Evolutionary conservation across 768 basidiomycete species (phyloP), one percentile per base, ranked within the genome.

Genomic region (Suillus ampliporus): DNA sequence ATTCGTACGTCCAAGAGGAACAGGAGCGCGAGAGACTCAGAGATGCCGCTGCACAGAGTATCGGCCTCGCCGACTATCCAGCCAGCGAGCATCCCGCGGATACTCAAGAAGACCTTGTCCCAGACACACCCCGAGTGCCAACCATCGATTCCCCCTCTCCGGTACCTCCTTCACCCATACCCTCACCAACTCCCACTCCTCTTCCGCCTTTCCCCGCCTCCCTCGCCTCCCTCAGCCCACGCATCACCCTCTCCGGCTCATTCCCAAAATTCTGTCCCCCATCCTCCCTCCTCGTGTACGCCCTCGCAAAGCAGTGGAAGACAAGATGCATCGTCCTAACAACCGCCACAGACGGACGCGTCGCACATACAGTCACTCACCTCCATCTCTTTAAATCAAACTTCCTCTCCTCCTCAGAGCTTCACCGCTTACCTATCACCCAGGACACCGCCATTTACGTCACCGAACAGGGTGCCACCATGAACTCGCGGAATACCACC

Each of bases 381-480:
- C 77, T 93, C 35, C 92, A 94, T 71, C 72, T 94, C 41, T 94
- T 93, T 80, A 91, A 92, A 72, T 79, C 83, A 10, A 65, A 82
- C 5, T 76, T 77, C 13, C 73, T 80, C 11, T 86, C 88, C 21
- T 90, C 91, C 65, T 84, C 77, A 57, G 92, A 94, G 73, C 64
- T 92, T 7, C 90, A 94, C 73, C 80, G 92, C 47, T 74, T 93
- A 38, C 86, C 88, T 69, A 91, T 94, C 66, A 88, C 88, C 62
- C 89, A 90, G 67, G 85, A 89, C 38, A 91, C 87, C 56, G 86
- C 89, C 57, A 89, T 91, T 15, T 92, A 88, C 65, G 84, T 94
- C 23, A 46, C 61, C 6, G 31, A 54, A 5, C 34, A 50, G 34
- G 31, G 44, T 10, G 23, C 54, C 41, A 47, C 34, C 14, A 31